Base-by-base conservation (phyloP, 1,284 basidiomycete species). In the Cryptococcus maquisensis region DNA sequence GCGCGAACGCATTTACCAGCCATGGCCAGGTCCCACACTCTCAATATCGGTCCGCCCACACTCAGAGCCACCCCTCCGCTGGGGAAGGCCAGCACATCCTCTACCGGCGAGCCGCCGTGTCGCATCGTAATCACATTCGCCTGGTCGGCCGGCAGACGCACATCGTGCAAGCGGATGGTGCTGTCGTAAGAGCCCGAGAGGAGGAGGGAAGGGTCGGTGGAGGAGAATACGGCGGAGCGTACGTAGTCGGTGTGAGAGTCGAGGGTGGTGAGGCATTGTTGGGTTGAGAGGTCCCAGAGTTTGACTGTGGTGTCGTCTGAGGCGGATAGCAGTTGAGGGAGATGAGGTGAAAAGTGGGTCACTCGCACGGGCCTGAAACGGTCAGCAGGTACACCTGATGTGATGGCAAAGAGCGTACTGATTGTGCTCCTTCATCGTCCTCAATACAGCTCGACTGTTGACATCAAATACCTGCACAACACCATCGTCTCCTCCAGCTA, bases 391-490 rank as follows among this genome's bases (percentile, higher is more conserved):
- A 18, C 15, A 48, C 26, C 8, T n/a, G 16, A 3, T 8, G 24
- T 12, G 2, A 74, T 1, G 10, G 28, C 5, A 32, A 7, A 8
- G 10, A 6, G 10, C 79, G 60, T 60, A 81, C 77, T 95, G 91
- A 67, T 93, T 90, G 75, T 98, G 95, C 1, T 87, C 86, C 63
- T 91, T 87, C 59, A 99, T 82, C 0, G 91, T 90, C 51, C 96
- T 84, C 59, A 99, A 81, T 62, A 99, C 93, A 12, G 95, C 95
- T 47, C 96, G 82, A 23, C 90, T 95, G 66, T 86, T 90, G 54
- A 98, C 85, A 74, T 99, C 96, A 69, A 99, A 99, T 21, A 98
- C 90, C 80, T 98, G 96, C 23, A 99, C 84, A 13, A 94, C 74
- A 9, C 95, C 96, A 57, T 86, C 88, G 73, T 98, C 95, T 68